phyloP scores from a whole-genome alignment of 2,329 filamentous ascomycete species.

The Metarhizium humberi region DNA sequence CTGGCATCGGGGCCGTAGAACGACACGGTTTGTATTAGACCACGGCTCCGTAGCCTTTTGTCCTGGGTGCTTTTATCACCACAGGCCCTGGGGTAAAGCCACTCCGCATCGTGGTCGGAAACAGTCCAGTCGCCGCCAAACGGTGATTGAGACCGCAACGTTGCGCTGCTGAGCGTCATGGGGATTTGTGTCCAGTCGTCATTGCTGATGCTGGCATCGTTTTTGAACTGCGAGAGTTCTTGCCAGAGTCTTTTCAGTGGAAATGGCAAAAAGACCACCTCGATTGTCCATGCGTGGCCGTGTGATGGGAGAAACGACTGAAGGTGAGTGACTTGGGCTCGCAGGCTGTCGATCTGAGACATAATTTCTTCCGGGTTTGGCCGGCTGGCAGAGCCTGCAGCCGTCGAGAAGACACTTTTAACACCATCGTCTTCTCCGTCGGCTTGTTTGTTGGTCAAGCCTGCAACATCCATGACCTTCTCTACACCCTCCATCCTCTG shows the following conservation, averaged over 20 bases:
- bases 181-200: slow-evolving; percentile 50
- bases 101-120: slow-evolving; percentile 41
- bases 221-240: slow-evolving; percentile 37
- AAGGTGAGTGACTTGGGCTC: slow-evolving; percentile 43
- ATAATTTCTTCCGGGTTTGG: slow-evolving; percentile 36
- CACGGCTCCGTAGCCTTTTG: slow-evolving; percentile 64
- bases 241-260: slow-evolving; percentile 48
- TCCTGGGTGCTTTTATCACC: slow-evolving; percentile 53
- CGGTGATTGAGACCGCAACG: slow-evolving; percentile 38
- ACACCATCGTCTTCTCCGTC: slow-evolving; percentile 32
- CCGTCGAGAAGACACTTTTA: slow-evolving; percentile 36
- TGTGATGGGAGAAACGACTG: slow-evolving; percentile 54
- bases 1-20: slow-evolving; percentile 55
- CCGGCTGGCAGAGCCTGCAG: slow-evolving; percentile 31
- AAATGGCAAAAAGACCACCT: slow-evolving; percentile 70
- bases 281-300: slow-evolving; percentile 60
- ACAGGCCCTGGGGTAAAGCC: slow-evolving; percentile 62
- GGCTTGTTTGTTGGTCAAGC: slow-evolving; percentile 26
- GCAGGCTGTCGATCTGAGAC: slow-evolving; percentile 39
- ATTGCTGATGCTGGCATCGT: slow-evolving; percentile 20
- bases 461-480: slow-evolving; percentile 47
- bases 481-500: slow-evolving; percentile 51
- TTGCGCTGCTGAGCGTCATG: slow-evolving; percentile 34
- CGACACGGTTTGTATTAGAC: slow-evolving; percentile 55
- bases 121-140: slow-evolving; percentile 36